Evolutionary conservation across 805 yeast genomes (phyloP), one percentile per base, ranked within the genome.

Genomic region (Saccharomycopsis javanensis): DNA sequence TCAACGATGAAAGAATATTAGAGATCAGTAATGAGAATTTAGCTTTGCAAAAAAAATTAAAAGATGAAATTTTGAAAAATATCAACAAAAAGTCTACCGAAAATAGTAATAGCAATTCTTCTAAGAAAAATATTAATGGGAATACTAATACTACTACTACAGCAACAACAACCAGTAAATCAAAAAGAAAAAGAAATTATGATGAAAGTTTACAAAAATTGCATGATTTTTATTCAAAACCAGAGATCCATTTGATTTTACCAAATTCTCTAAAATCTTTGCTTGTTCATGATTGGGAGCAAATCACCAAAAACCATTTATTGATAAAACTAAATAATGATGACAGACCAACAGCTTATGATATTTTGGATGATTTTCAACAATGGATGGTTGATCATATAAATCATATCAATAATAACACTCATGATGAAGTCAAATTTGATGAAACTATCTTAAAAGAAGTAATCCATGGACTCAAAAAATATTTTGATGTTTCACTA

Each of bases 211-310:
- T 59, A 69, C 74, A 71, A 52, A 60, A 66, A 35, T 62, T 66
- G 53, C 64, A 67, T 56, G 68, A 64, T 10, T 61, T 62, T 55
- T 42, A 56, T 46, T 58, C 60, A 28, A 65, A 60, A 55, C 69
- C 67, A 3, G 71, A 85, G 63, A 75, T 88, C 18, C 68, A 72
- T 50, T 64, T 88, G 15, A 71, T 72, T 13, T 79, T 91, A 6
- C 87, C 92, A 1, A 81, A 82, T 53, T 71, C 75, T 31, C 72
- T 92, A 57, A 91, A 90, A 68, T 72, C 85, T 5, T 64, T 83
- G 2, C 72, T 92, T 38, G 96, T 91, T 0, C 90, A 88, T 68
- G 98, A 92, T 72, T 92, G 98, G 99, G 97, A 92, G 69, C 76
- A 75, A 63, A 78, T 92, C 34, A 90, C 98, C 0, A 87, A 86